Evolutionary conservation across 306 rosid genomes (phyloP), one percentile per base, ranked within the genome.

Genomic region (Gillenia trifoliata): DNA sequence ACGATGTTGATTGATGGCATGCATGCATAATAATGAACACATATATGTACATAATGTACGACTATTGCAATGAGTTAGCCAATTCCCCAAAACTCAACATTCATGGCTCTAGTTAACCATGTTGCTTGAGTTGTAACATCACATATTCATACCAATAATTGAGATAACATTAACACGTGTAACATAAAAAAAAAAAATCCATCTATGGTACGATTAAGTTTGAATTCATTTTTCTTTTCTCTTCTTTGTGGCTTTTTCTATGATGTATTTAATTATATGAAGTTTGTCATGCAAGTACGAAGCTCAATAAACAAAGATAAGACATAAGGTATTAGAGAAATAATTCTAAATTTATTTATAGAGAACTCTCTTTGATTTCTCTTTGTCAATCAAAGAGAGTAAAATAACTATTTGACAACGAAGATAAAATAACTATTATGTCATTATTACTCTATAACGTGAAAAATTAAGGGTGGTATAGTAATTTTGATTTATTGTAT

Each of bases 101-200:
- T 12, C 64, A 26, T 13, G 64, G 19, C 33, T 59, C 5, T 25
- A 11, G 36, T 28, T 6, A 31, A 13, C 10, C 3, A 52, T 47
- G 55, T 25, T 74, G 34, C 57, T 63, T 31, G 38, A 9, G 54
- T 74, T 49, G 71, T 64, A 30, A 56, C 71, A 47, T 31, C 54
- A 73, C 26, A 11, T 25, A 17, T 26, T 13, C 25, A 50, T 20
- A 30, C 74, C 20, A 70, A 70, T 50, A 50, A 70, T 70, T 70
- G 63, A 20, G 28, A 47, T 15, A 5, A 13, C 20, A 10, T 47
- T 19, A 45, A 5, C 28, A 55, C 61, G 29, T n/a, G 2, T 55
- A 55, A 55, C 61, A 55, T 22, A 20, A 8, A n/a, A n/a, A 19
- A 10, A 55, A 55, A 59, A 59, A 26, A 10, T 26, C 64, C 64